Base-by-base conservation (phyloP, 2,329 filamentous ascomycete genomes). In the Trichoderma koningiopsis region DNA sequence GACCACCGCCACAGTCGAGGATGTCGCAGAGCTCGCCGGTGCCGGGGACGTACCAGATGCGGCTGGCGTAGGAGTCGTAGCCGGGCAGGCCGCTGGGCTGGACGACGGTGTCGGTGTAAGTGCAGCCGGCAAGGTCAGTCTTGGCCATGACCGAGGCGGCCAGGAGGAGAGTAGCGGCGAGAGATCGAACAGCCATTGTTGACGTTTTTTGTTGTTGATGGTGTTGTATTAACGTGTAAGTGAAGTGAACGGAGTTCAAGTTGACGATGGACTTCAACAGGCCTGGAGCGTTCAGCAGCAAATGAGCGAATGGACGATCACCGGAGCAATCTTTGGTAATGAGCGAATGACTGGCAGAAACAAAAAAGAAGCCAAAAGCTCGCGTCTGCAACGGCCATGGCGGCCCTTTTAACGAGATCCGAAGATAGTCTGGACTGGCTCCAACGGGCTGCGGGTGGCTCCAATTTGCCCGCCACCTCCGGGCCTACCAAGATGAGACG, bases 1-100 rank as follows among this genome's bases (percentile, higher is more conserved):
- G 83, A 68, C 89, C 89, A 72, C 89, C 89, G 69, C 89, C 89
- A 78, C 89, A 91, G 84, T 91, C 89, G 73, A 89, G 83, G 71
- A 87, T 75, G 13, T 82, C 81, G 83, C 89, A 91, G 76, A 91
- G 81, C 81, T 91, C 88, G 76, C 88, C 88, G 22, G 85, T 87
- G 72, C 80, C 87, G 2, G 88, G 88, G 65, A 89, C 85, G 77
- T 87, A 91, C 82, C 83, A 91, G 74, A 88, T 78, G 58, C 84
- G 70, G 68, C 82, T 85, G 55, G 82, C 82, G 73, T 83, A 84
- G 70, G 79, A 76, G 57, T 83, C 82, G 73, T 83, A 84, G 70
- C 79, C 76, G 58, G 75, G 73, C 29, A 74, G 76, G 66, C 68
- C 55, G 70, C 77, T 74, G 68, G 77, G 73, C 67, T 66, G 68